These are phyloP conservation scores for Linnemannia zychae DNA, from an alignment of 192 early-diverging fungal species.

Conservation along the genomic window DNA sequence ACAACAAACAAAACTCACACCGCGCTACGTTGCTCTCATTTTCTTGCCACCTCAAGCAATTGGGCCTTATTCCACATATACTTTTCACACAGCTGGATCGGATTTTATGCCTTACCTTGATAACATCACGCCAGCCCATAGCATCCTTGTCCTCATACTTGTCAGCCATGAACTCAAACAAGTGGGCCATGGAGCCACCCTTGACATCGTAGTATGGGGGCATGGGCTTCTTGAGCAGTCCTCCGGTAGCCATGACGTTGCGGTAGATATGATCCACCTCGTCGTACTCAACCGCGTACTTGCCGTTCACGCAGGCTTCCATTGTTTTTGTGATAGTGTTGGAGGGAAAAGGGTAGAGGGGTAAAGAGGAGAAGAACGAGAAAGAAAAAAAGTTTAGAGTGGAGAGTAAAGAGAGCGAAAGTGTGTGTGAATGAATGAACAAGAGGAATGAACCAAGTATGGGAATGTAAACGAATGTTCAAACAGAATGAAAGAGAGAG, in stretches of 20 bases:
- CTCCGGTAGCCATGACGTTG: slow-evolving; percentile 41
- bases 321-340: slow-evolving; percentile 6
- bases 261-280: slow-evolving; percentile 60
- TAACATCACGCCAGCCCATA: slow-evolving; percentile 58
- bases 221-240: slow-evolving; percentile 54
- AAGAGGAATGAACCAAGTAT: not conserved
- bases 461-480: not conserved
- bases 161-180: slow-evolving; percentile 58
- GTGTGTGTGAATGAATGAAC: not conserved
- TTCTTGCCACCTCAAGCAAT: no score
- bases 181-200: slow-evolving; percentile 42
- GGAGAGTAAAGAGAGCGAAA: not conserved
- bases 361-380: not conserved
- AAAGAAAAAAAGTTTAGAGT: not conserved
- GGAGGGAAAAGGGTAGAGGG: not conserved
- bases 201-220: slow-evolving; percentile 40
- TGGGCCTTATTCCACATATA: not conserved
- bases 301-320: slow-evolving; percentile 14
- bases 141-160: slow-evolving; percentile 51
- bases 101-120: slow-evolving; percentile 53
- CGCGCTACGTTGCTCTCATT: no score
- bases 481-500: slow-evolving; percentile 1
- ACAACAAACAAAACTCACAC: not conserved
- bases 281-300: slow-evolving; percentile 56
- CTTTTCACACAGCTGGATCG: not conserved